A percentile compares a stretch with the other conserved stretches of the same genome.
These are phyloP conservation scores for Coffea canephora DNA, from an alignment of 257 asterid species.

Conservation along the genomic window DNA sequence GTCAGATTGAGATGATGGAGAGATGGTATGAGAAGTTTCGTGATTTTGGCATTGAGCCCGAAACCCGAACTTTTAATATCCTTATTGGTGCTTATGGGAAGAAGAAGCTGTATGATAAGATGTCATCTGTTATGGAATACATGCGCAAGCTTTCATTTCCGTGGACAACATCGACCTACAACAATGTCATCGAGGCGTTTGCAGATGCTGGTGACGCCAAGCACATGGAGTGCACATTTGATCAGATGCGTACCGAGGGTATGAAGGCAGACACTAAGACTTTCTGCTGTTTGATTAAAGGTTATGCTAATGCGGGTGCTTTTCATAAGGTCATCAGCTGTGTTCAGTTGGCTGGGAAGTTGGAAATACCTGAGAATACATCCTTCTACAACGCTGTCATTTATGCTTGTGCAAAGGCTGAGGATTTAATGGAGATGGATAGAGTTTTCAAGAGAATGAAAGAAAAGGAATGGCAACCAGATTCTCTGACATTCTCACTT, in stretches of 20 bases:
- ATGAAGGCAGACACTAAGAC: slow-evolving; percentile 84
- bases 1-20: slow-evolving; percentile 88
- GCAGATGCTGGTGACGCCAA: slow-evolving; percentile 79
- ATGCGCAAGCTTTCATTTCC: slow-evolving; percentile 89
- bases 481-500: slow-evolving; percentile 59
- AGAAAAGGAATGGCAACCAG: slow-evolving; percentile 61
- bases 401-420: slow-evolving; percentile 81
- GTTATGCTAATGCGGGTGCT: slow-evolving; percentile 79
- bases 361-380: slow-evolving; percentile 83
- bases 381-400: slow-evolving; percentile 78
- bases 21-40: slow-evolving; percentile 89
- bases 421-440: slow-evolving; percentile 88
- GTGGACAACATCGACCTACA: slow-evolving; percentile 93
- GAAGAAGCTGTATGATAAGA: slow-evolving; percentile 80
- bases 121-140: slow-evolving; percentile 95
- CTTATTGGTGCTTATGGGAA: slow-evolving; percentile 92
- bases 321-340: slow-evolving; percentile 75
- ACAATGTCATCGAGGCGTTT: slow-evolving; percentile 89
- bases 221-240: slow-evolving; percentile 80
- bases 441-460: slow-evolving; percentile 86
- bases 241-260: slow-evolving; percentile 80
- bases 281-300: slow-evolving; percentile 78
- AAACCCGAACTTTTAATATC: slow-evolving; percentile 75
- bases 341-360: slow-evolving; percentile 71
- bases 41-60: slow-evolving; percentile 78